Evolutionary conservation across 139 green algal genomes (phyloP).

Genomic region (Auxenochlorella pyrenoidosa): DNA sequence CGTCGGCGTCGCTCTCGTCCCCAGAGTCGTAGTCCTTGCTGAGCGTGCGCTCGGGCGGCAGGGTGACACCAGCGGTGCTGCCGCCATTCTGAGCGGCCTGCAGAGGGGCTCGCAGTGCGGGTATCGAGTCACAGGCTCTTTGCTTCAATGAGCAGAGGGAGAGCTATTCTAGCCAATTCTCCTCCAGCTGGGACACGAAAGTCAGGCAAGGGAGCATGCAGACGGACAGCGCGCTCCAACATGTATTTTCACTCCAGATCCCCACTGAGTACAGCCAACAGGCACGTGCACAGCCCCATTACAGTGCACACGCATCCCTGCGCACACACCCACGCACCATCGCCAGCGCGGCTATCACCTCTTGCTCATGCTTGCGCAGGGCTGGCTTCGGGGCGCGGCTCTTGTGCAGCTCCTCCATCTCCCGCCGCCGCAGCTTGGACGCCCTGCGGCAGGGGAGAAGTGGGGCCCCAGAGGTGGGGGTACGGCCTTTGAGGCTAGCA

Average conservation of each 20-base stretch:
- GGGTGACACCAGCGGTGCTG: background rate
- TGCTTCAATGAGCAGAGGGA: too few species aligned
- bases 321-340: background rate
- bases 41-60: background rate
- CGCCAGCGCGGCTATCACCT: constrained; percentile 17
- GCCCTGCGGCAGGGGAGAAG: background rate
- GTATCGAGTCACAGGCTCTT: too few species aligned
- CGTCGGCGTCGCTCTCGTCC: background rate
- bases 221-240: too few species aligned
- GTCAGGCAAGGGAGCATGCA: too few species aligned
- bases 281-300: background rate
- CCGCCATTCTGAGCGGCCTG: too few species aligned
- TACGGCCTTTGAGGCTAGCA: too few species aligned
- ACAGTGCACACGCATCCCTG: too few species aligned
- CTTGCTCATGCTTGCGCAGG: constrained; percentile 7
- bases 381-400: background rate
- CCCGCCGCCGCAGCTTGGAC: constrained; percentile 7
- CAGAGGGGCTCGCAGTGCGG: too few species aligned
- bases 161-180: too few species aligned
- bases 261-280: background rate
- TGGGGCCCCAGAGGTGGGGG: too few species aligned
- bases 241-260: too few species aligned
- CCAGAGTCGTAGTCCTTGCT: background rate
- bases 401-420: constrained; percentile 6
- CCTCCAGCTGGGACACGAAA: too few species aligned